Evolutionary conservation across 116 monocot genomes (phyloP).

Genomic region (Cymodocea nodosa): DNA sequence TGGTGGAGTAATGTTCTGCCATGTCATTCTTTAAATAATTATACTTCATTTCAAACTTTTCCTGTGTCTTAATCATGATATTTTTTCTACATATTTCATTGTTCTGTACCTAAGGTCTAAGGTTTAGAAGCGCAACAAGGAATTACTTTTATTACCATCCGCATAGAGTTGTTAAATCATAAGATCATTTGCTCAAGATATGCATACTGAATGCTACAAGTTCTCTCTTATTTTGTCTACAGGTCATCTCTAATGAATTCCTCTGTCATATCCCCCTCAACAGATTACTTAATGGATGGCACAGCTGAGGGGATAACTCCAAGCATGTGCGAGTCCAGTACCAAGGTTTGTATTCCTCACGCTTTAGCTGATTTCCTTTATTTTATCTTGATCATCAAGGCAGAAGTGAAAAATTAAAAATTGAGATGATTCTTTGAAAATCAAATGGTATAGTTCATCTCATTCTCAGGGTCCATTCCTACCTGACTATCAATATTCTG

Average conservation of each 20-base stretch:
- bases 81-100: no score
- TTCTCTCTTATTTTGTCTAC: not conserved
- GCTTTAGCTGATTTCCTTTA: not conserved
- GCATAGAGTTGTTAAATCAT: no score
- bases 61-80: no score
- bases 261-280: constrained; percentile 16
- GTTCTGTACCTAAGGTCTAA: no score
- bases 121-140: no score
- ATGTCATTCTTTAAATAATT: not conserved
- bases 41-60: not conserved
- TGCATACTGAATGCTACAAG: not conserved
- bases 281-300: constrained; percentile 19
- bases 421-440: no score
- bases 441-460: not conserved
- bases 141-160: no score
- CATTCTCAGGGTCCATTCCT: not conserved
- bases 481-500: no score
- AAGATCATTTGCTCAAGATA: no score
- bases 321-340: constrained; percentile 1
- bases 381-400: no score
- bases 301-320: not conserved
- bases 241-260: constrained; percentile 27
- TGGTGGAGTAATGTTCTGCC: not conserved
- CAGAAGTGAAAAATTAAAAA: no score
- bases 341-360: constrained; percentile 3